A percentile compares a stretch with the other conserved stretches of the same genome.
phyloP scores from a whole-genome alignment of 495 filamentous ascomycete genomes.

The Neurospora sublineolata region DNA sequence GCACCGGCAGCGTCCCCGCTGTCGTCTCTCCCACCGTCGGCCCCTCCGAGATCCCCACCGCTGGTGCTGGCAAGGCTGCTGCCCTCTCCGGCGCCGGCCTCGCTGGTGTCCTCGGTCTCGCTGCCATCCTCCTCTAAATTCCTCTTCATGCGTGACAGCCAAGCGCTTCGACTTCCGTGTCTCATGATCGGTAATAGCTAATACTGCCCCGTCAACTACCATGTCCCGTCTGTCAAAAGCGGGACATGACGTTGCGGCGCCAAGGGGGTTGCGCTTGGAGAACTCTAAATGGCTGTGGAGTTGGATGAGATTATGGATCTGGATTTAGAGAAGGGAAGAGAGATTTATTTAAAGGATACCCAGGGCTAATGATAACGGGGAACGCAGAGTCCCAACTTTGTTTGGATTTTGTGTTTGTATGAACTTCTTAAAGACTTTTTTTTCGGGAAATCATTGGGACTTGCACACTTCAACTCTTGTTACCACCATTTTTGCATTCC shows the following conservation, averaged over 20 bases:
- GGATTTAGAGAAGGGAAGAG: not conserved
- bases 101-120: constrained; percentile 62
- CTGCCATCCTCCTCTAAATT: constrained; percentile 66
- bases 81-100: constrained; percentile 59
- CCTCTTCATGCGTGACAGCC: not conserved
- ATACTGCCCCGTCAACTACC: constrained; percentile 5
- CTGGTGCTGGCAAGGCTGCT: constrained; percentile 53
- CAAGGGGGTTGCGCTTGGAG: not conserved
- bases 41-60: constrained; percentile 31
- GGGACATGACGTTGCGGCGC: not conserved
- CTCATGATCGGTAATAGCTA: constrained; percentile 24
- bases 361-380: constrained; percentile 3
- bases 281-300: not conserved
- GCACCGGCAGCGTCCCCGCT: constrained; percentile 25
- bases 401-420: not conserved
- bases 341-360: not conserved
- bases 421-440: constrained; percentile 2
- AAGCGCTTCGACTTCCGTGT: constrained; percentile 15
- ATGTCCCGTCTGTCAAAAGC: not conserved
- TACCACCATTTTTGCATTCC: not conserved
- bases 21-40: constrained; percentile 22
- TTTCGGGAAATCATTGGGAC: constrained; percentile 1
- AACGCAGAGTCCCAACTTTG: not conserved
- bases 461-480: not conserved
- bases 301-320: not conserved